These are phyloP conservation scores for Mycena metata DNA, from an alignment of 768 basidiomycete genomes.

Conservation along the genomic window DNA sequence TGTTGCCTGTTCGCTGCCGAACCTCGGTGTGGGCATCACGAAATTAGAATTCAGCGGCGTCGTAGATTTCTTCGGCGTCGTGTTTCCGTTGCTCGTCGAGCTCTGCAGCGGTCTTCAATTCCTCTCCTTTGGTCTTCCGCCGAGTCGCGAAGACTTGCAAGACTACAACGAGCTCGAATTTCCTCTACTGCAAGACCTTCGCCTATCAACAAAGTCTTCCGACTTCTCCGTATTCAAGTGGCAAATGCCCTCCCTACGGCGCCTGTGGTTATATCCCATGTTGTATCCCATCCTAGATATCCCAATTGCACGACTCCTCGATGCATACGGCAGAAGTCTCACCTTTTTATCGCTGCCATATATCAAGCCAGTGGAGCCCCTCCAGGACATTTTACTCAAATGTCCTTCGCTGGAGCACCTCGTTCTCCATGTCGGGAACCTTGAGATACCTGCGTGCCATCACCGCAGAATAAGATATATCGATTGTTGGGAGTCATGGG, in stretches of 20 bases:
- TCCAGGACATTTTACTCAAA: not conserved
- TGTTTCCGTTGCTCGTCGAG: not conserved
- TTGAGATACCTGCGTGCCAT: not conserved
- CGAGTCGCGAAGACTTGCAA: not conserved
- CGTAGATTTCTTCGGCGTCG: not conserved
- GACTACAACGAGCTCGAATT: not conserved
- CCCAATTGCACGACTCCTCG: not conserved
- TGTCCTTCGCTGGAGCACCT: conserved; percentile 9
- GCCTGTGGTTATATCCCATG: too few relatives aligned
- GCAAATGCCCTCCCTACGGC: conserved; percentile 9
- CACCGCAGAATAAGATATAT: not conserved
- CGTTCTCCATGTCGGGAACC: not conserved
- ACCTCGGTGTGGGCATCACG: conserved; percentile 4
- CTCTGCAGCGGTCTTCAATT: conserved; percentile 8
- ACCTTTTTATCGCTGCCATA: not conserved
- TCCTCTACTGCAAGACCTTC: conserved; percentile 9
- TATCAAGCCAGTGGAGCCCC: not conserved
- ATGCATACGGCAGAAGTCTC: not conserved
- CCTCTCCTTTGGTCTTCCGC: not conserved
- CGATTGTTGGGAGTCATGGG: not conserved
- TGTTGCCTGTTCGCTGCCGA: not conserved
- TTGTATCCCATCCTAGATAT: not conserved
- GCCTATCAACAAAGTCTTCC: not conserved
- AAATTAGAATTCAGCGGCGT: not conserved
- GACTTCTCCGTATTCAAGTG: not conserved